Base-by-base conservation (phyloP, 805 yeast species). In the Cyberlindnera japonica region DNA sequence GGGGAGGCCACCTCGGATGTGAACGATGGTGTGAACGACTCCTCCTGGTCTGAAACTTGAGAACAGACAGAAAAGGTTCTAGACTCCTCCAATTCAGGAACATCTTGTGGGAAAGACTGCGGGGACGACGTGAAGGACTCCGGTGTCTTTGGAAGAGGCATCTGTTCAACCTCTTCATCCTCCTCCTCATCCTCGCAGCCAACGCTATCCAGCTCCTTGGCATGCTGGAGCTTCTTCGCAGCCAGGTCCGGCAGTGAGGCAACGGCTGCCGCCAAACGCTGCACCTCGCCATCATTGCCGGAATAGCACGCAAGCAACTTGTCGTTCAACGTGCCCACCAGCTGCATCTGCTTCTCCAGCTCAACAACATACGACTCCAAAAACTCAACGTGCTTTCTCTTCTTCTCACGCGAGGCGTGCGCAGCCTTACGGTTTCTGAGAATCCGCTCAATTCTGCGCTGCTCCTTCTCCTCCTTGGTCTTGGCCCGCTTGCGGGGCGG, bases 401-500 rank as follows among this genome's bases (percentile, higher is more conserved):
- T 91, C 77, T 91, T 90, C 60, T 93, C 99, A 51, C 99, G 77
- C 21, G 96, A 86, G 38, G 96, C 95, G 62, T 91, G 98, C 35
- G 99, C 99, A 13, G 98, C 98, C 60, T 91, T 83, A 58, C 98
- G 78, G 65, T 91, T 91, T 61, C 99, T 77, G 54, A 91, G 71
- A 37, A 93, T 90, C 37, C 99, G 73, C 65, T 93, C 98, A 40
- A 90, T 79, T 34, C 96, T 77, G 50, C 98, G 81, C 67, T 91
- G 98, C 64, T 93, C 98, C 68, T 91, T 93, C 67, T 91, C 98
- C 65, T 90, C 96, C 52, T 85, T 77, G 30, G 99, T 93, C 72
- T 85, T 88, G 6, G 99, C 98, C 53, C 98, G 79, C 70, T 93
- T 93, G 50, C 98, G 77, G 39, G 98, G 98, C 22, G 97, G 96